Percentiles rank a stretch among this genome's conserved stretches.
Conservation (phyloP, 805 yeast species). For the Danielozyma ontarioensis region DNA sequence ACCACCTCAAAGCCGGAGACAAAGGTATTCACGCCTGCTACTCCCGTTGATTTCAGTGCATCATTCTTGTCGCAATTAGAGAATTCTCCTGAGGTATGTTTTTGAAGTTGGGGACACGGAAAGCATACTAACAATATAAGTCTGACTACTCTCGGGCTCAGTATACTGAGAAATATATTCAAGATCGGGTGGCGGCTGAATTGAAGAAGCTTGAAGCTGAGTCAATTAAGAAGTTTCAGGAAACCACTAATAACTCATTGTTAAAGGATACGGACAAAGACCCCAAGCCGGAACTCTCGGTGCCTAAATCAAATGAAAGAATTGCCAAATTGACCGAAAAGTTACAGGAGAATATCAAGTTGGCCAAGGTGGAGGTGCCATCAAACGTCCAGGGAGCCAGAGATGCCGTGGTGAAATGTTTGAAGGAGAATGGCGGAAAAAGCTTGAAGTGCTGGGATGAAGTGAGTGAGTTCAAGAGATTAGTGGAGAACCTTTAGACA, state of each 20-base stretch:
- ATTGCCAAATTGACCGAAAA: conserved; percentile 27
- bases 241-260: conserved; percentile 40
- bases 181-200: conserved; percentile 57
- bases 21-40: conserved; percentile 59
- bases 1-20: conserved; percentile 58
- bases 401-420: conserved; percentile 50
- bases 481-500: conserved; percentile 44
- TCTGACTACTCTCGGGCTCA: conserved; percentile 70
- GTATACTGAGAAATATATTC: conserved; percentile 59
- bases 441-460: conserved; percentile 81
- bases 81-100: conserved; percentile 47
- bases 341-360: conserved; percentile 30
- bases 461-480: conserved; percentile 60
- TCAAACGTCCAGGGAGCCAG: conserved; percentile 45
- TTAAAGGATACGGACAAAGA: conserved; percentile 23
- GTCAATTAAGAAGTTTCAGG: conserved; percentile 47
- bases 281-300: conserved; percentile 24
- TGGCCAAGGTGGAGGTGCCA: conserved; percentile 25
- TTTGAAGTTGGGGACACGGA: background rate
- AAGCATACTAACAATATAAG: conserved; percentile 10
- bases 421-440: conserved; percentile 55
- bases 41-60: conserved; percentile 66
- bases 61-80: conserved; percentile 61
- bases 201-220: conserved; percentile 50
- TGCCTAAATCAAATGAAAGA: conserved; percentile 36